Percentiles rank a stretch among this genome's conserved stretches.
phyloP scores from a whole-genome alignment of 2,329 filamentous ascomycete genomes.

The Paraphaeosphaeria sporulosa region DNA sequence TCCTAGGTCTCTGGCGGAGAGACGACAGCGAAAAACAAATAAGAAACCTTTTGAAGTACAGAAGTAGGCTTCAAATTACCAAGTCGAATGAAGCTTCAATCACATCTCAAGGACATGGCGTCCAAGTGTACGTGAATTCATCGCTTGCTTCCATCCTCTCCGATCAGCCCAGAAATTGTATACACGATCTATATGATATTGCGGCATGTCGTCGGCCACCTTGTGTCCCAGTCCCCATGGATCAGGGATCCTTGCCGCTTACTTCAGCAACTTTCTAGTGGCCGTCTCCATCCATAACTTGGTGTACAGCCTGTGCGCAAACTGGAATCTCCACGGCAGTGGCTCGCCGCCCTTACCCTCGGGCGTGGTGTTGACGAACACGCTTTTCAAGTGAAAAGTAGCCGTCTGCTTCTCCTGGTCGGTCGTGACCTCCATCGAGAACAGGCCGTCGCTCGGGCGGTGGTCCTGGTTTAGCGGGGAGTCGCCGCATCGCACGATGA shows the following conservation, averaged over 20 bases:
- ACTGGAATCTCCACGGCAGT: conserved; percentile 41
- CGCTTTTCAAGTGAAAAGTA: conserved; percentile 50
- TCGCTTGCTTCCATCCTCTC: too few relatives aligned
- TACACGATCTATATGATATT: too few relatives aligned
- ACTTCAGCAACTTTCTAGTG: conserved; percentile 47
- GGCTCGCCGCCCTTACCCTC: conserved; percentile 40
- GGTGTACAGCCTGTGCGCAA: conserved; percentile 46
- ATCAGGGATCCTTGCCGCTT: not conserved
- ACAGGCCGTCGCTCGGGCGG: conserved; percentile 46
- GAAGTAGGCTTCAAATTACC: not conserved
- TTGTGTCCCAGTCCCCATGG: too few relatives aligned
- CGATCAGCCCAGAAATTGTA: too few relatives aligned
- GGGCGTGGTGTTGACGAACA: conserved; percentile 49
- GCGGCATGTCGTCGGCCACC: too few relatives aligned
- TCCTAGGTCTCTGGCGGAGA: too few relatives aligned
- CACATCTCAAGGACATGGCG: too few relatives aligned
- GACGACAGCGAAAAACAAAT: not conserved
- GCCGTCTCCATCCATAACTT: conserved; percentile 54
- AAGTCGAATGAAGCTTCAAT: not conserved
- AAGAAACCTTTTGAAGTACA: not conserved
- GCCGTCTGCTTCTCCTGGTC: conserved; percentile 46
- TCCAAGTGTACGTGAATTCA: too few relatives aligned
- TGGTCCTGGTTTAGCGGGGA: conserved; percentile 40
- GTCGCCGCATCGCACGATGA: conserved; percentile 50
- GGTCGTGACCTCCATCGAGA: conserved; percentile 49